A percentile compares a stretch with the other conserved stretches of the same genome.
Evolutionary conservation across 1,284 basidiomycete species (phyloP).

Genomic region (Uromyces viciae-fabae): DNA sequence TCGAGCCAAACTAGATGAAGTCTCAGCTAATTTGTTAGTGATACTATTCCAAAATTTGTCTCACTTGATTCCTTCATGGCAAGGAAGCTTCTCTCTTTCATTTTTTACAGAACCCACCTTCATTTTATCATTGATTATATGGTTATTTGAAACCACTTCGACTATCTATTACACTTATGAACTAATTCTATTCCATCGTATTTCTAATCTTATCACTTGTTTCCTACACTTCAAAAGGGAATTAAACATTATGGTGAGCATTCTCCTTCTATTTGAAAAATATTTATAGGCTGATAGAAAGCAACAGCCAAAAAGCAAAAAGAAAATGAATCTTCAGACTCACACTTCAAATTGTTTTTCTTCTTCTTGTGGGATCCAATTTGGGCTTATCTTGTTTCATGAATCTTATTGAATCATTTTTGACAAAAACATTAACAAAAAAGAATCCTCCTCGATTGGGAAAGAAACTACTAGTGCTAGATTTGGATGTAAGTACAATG

Average conservation of each 20-base stretch:
- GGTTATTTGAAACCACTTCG: neutral
- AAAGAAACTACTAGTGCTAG: slow-evolving; percentile 75
- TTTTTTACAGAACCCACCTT: too few relatives aligned
- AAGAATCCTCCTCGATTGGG: slow-evolving; percentile 60
- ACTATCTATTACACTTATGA: neutral
- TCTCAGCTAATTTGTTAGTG: slow-evolving; percentile 17
- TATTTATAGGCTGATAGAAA: neutral
- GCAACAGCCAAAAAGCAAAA: slow-evolving; percentile 59
- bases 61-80: neutral
- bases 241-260: slow-evolving; percentile 40
- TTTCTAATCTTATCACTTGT: neutral
- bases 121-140: neutral
- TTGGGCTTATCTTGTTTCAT: neutral
- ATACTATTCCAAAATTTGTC: neutral
- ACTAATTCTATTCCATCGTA: neutral
- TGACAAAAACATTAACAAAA: neutral
- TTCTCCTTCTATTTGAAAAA: neutral
- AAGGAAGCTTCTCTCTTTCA: neutral
- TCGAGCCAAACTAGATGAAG: slow-evolving; percentile 29
- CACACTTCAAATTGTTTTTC: too few relatives aligned
- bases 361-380: neutral
- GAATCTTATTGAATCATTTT: neutral
- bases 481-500: slow-evolving; percentile 72
- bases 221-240: slow-evolving; percentile 3
- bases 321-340: too few relatives aligned